Conservation (phyloP, 163 green algal species). For the Scenedesmus sp. region DNA sequence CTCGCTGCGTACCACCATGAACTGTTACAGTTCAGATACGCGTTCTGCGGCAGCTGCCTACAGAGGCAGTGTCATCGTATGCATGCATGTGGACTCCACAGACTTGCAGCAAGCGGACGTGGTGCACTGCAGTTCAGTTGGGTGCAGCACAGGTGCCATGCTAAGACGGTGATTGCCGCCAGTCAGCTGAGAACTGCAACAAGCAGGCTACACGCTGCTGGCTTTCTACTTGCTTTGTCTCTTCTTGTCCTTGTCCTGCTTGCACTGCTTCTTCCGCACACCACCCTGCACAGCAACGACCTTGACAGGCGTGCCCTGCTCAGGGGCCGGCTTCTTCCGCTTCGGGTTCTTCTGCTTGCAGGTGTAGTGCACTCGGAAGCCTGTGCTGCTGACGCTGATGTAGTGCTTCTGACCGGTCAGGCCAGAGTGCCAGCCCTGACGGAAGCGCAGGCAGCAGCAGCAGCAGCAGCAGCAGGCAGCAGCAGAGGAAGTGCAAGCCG, state of each 20-base stretch:
- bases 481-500: too few species aligned
- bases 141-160: background rate
- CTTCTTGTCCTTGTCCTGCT: background rate
- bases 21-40: too few species aligned
- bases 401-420: background rate
- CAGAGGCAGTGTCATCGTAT: too few species aligned
- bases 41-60: too few species aligned
- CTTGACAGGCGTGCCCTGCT: background rate
- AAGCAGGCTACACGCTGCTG: background rate
- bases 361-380: background rate
- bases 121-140: too few species aligned
- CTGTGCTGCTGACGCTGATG: background rate
- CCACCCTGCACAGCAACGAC: background rate
- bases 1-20: too few species aligned
- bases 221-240: background rate
- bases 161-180: background rate
- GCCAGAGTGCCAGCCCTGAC: too few species aligned
- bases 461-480: too few species aligned
- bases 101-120: too few species aligned
- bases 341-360: background rate
- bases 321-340: background rate
- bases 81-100: too few species aligned
- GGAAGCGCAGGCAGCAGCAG: too few species aligned
- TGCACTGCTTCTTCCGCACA: background rate
- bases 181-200: background rate